Evolutionary conservation across 306 rosid species (phyloP), one percentile per base, ranked within the genome.

Genomic region (Sechiopsis laciniata): DNA sequence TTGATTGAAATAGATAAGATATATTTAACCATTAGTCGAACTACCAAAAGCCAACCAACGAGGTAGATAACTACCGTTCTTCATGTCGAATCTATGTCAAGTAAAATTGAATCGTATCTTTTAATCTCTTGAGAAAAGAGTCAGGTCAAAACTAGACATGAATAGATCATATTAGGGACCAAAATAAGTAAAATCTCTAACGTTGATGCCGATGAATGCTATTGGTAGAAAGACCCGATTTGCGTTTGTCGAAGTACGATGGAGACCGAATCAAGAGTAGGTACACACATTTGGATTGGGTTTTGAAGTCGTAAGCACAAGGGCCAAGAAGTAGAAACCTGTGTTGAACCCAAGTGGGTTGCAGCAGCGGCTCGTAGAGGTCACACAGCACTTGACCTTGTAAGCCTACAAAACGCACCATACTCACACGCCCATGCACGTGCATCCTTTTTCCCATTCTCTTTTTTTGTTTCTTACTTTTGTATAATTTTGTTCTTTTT

Each of bases 361-460:
- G 20, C 51, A 8, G 54, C 40, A 68, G 73, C 73, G 73, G 73
- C 73, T 69, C 73, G 73, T 69, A 48, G 14, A 22, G 37, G 72
- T 6, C 57, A 69, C 12, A 10, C 59, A 55, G 24, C 61, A 20
- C 29, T 26, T 26, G 29, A 26, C 29, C 29, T 26, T 2, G 29
- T 26, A 26, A 26, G 29, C 29, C 29, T 26, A 26, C 29, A 26
- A 26, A 26, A 26, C 29, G 29, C 29, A 26, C 29, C 29, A 26
- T 26, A 26, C 29, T 26, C 29, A 26, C 29, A 26, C 29, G 29
- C 29, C 29, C 29, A 26, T 26, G 29, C 29, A 26, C 29, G 29
- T 26, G 29, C 29, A 26, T 26, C 2, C 29, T 26, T 26, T 26
- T 26, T 26, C 29, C 29, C 29, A 26, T 26, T 26, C 29, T 26